Conservation (phyloP, 441 rosid genomes). For the Gossypium gossypioides region DNA sequence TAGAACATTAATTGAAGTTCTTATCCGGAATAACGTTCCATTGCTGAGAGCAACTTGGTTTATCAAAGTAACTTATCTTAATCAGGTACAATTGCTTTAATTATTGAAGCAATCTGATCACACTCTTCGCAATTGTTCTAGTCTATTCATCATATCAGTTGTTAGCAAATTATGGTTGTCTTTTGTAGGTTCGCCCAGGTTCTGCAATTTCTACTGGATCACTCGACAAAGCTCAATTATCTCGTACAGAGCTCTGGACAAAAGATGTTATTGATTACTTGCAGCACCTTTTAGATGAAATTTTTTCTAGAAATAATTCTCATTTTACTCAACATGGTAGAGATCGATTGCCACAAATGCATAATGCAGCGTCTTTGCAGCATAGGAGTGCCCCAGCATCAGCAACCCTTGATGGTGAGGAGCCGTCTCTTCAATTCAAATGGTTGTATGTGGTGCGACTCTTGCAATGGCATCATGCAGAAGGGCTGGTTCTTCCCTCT, state of each 20-base stretch:
- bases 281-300: slow-evolving; percentile 79
- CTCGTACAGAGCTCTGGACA: slow-evolving; percentile 90
- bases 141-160: slow-evolving; percentile 10
- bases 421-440: slow-evolving; percentile 74
- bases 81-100: slow-evolving; percentile 54
- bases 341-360: slow-evolving; percentile 66
- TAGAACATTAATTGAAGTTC: slow-evolving; percentile 78
- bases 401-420: slow-evolving; percentile 53
- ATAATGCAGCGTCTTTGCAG: slow-evolving; percentile 55
- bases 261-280: slow-evolving; percentile 89
- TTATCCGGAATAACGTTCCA: slow-evolving; percentile 90
- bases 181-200: slow-evolving; percentile 67
- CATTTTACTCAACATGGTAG: slow-evolving; percentile 52
- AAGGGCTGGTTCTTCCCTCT: slow-evolving; percentile 86
- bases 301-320: slow-evolving; percentile 48
- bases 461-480: slow-evolving; percentile 88
- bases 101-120: background rate
- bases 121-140: background rate
- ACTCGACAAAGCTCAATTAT: slow-evolving; percentile 59
- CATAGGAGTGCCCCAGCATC: slow-evolving; percentile 44
- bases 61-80: slow-evolving; percentile 89
- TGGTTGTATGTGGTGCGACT: slow-evolving; percentile 97
- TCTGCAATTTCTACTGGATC: slow-evolving; percentile 55
- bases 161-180: slow-evolving; percentile 24
- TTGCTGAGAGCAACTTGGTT: slow-evolving; percentile 95